Conservation (phyloP, 306 rosid species). For the Corylus americana region DNA sequence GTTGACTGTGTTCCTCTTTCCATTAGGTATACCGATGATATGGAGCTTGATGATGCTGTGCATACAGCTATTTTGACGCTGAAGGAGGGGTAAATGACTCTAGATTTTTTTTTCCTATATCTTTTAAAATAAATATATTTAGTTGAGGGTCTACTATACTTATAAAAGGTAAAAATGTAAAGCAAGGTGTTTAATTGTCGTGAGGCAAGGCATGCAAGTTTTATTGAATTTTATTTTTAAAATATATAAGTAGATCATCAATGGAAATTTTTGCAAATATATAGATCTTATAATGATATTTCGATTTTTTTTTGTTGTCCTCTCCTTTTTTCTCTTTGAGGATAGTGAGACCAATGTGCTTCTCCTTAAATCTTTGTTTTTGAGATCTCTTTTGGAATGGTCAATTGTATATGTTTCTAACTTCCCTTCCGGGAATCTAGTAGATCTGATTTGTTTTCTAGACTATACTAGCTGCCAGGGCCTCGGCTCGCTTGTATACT, state of each 20-base stretch:
- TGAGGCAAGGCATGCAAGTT: background rate
- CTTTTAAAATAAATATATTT: background rate
- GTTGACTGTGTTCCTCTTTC: conserved; percentile 25
- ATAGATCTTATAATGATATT: background rate
- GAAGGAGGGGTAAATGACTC: conserved; percentile 76
- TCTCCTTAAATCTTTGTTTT: too few species aligned
- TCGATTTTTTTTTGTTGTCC: too few species aligned
- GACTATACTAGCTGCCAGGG: too few species aligned
- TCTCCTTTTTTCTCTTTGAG: too few species aligned
- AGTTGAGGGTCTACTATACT: background rate
- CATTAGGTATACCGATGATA: conserved; percentile 81
- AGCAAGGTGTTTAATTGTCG: background rate
- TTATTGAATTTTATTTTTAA: background rate
- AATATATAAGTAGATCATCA: background rate
- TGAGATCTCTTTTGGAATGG: too few species aligned
- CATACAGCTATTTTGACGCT: conserved; percentile 96
- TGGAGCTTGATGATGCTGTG: conserved; percentile 98
- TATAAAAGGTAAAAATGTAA: background rate
- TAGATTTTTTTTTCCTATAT: background rate
- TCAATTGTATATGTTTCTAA: too few species aligned
- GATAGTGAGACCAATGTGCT: too few species aligned
- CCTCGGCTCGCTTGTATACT: too few species aligned
- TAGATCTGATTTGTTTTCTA: too few species aligned
- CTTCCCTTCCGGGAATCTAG: too few species aligned
- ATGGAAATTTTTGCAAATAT: background rate